Evolutionary conservation across 768 basidiomycete species (phyloP), one percentile per base, ranked within the genome.

Genomic region (Pleurotus salmoneostramineus): DNA sequence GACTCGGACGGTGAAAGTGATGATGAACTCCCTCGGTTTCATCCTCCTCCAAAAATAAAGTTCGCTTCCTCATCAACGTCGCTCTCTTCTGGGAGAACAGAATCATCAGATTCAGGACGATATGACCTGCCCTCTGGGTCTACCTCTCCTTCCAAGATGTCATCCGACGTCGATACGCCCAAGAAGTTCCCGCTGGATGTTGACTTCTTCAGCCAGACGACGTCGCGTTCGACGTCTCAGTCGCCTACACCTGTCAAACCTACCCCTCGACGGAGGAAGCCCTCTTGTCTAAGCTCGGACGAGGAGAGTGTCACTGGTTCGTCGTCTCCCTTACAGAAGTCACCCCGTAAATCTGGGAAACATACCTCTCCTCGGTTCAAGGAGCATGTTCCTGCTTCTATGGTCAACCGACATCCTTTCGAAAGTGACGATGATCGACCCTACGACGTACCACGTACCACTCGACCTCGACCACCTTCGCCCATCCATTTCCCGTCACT

Each of bases 281-380:
- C 56, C 1, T 40, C 42, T 3, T 57, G 60, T 14, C 60, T 57
- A 6, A 63, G 67, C 14, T 66, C 72, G 10, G 65, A 62, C 4
- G 52, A 55, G 7, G 69, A 64, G 4, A 49, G 64, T 6, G 40
- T 10, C n/a, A 42, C 21, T 3, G 21, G 40, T 14, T 56, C 51
- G 34, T 44, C 40, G 11, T 12, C 36, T 10, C 31, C 40, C 5
- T 27, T 57, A 2, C 34, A 55, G 17, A 66, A 65, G 57, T 67
- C 64, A 6, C 65, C 65, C n/a, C 61, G 61, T 12, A 68, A 62
- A 55, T 60, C 64, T 11, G 32, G 34, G 32, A 31, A 63, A 49
- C 61, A 64, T 17, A 49, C 37, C 14, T 63, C 61, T n/a, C 65
- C 67, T 43, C 56, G 56, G 7, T 55, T 55, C 5, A 31, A 49